Base-by-base conservation (phyloP, 129 eudicot species). In the Calendula officinalis region DNA sequence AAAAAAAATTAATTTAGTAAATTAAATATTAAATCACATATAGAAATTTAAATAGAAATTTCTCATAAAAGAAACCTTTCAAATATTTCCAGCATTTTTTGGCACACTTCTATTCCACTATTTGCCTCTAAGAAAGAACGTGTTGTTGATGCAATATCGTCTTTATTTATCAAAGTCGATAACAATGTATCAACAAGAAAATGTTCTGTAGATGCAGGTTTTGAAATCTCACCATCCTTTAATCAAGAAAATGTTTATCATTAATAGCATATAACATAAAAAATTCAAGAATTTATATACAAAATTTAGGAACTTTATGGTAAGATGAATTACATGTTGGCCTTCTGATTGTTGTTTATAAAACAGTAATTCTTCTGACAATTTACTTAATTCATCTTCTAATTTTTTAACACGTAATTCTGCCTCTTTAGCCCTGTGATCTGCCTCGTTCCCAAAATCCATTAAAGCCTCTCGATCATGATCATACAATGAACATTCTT, bases 371-470 rank as follows among this genome's bases (percentile, higher is more conserved):
- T 89, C 91, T 58, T 86, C 82, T 4, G 59, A 67, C 52, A 74
- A 77, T 11, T 39, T 71, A 50, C 59, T 57, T n/a, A 77, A 50
- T 72, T 86, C 85, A 70, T 78, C 89, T 81, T 81, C 85, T 77
- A 86, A 61, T 36, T 78, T 66, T 43, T 12, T 45, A 13, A 77
- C 80, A 60, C 76, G 72, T 5, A 15, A 36, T 71, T 86, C 95
- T 14, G 92, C 92, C 46, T 79, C 81, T 72, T 82, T 82, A 1
- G 82, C 90, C 60, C 95, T 73, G 69, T 77, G 78, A 61, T 84
- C 89, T 0, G 87, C 89, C 81, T 86, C 95, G 11, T 90, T 82
- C 5, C 87, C 89, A 33, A 90, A 86, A 32, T 91, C 90, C 95
- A 84, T 82, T 56, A 91, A 71, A 8, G 81, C 90, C 49, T 87